Evolutionary conservation across 2,329 filamentous ascomycete species (phyloP).

Genomic region (Endoconidiophora laricicola): DNA sequence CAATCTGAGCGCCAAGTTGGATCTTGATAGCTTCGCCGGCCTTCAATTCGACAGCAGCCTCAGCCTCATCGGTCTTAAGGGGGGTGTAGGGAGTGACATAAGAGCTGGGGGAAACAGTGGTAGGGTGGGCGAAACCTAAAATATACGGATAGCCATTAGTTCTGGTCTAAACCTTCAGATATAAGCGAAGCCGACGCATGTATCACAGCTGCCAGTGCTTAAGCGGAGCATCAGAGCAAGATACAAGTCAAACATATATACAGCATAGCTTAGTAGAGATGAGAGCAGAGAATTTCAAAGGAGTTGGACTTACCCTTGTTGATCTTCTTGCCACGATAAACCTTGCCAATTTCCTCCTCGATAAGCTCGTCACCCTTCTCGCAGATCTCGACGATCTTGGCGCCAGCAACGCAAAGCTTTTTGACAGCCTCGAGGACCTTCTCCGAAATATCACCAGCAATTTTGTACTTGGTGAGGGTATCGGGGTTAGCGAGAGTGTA

Average conservation of each 20-base stretch:
- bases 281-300: no score
- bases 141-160: neutral
- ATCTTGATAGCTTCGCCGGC: constrained; percentile 85
- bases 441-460: constrained; percentile 83
- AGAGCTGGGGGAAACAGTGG: constrained; percentile 82
- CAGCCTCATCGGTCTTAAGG: constrained; percentile 67
- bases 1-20: constrained; percentile 96
- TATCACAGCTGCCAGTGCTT: neutral
- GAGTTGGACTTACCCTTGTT: constrained; percentile 50
- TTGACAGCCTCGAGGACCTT: constrained; percentile 81
- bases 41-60: constrained; percentile 67
- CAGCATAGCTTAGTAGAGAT: no score
- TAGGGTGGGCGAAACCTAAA: constrained; percentile 76
- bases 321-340: constrained; percentile 98
- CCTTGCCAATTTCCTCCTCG: constrained; percentile 83
- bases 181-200: neutral
- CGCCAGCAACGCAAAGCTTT: constrained; percentile 59
- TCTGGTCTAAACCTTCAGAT: neutral
- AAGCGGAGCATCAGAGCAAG: neutral
- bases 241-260: neutral
- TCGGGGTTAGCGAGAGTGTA: constrained; percentile 83
- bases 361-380: constrained; percentile 90
- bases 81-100: constrained; percentile 96
- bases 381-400: constrained; percentile 87
- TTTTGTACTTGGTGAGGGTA: constrained; percentile 98